A percentile compares a stretch with the other conserved stretches of the same genome.
Conservation (phyloP, 2,329 filamentous ascomycete genomes). For the Zymoseptoria crescenta region DNA sequence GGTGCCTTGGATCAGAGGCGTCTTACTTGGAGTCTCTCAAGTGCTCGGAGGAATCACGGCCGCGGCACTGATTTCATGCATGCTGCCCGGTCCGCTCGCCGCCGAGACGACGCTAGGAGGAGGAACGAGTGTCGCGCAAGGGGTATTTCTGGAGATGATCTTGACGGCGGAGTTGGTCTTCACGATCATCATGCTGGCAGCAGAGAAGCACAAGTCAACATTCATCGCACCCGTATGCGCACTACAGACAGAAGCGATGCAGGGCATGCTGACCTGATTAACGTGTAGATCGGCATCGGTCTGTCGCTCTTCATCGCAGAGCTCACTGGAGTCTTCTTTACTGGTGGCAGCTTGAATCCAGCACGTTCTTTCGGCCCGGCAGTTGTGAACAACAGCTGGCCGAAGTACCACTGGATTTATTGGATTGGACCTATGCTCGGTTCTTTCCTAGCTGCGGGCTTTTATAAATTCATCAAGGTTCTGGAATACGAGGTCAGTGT, state of each 20-base stretch:
- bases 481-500: background rate
- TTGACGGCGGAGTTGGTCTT: conserved; percentile 34
- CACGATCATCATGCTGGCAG: conserved; percentile 30
- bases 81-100: conserved; percentile 31
- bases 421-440: conserved; percentile 21
- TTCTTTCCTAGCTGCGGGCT: conserved; percentile 21
- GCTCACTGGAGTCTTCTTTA: conserved; percentile 25
- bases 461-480: conserved; percentile 23
- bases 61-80: conserved; percentile 25
- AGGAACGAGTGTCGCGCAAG: conserved; percentile 30
- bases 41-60: conserved; percentile 31
- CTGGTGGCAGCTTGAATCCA: conserved; percentile 8
- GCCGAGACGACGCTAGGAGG: conserved; percentile 28
- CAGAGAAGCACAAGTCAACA: conserved; percentile 34
- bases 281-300: conserved; percentile 38
- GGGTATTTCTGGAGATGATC: conserved; percentile 35
- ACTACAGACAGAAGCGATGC: background rate
- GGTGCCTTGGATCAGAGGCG: conserved; percentile 28
- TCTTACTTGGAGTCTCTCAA: conserved; percentile 29
- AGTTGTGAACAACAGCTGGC: conserved; percentile 22
- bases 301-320: conserved; percentile 40
- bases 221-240: conserved; percentile 32
- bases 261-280: background rate
- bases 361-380: conserved; percentile 25
- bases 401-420: conserved; percentile 15